Evolutionary conservation across 495 filamentous ascomycete species (phyloP).

Genomic region (Rusavskia elegans): DNA sequence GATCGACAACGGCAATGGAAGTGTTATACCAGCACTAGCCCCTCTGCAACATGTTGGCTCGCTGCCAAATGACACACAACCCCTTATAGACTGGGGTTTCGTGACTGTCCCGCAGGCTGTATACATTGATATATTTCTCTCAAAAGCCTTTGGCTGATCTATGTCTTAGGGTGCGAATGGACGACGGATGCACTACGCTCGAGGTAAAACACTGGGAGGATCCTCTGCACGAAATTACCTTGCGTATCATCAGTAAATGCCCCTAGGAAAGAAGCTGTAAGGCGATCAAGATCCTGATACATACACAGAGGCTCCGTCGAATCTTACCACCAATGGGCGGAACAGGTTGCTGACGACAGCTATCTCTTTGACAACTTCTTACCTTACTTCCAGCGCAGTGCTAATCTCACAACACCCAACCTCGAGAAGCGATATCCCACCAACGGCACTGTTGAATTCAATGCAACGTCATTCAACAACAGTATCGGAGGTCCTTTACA

Average conservation of each 20-base stretch:
- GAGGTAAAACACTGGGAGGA: constrained; percentile 10
- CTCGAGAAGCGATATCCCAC: neutral
- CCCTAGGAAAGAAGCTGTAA: neutral
- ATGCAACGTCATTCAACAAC: constrained; percentile 11
- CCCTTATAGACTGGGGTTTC: neutral
- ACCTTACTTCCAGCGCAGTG: constrained; percentile 25
- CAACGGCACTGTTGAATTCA: constrained; percentile 22
- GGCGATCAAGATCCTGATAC: constrained; percentile 6
- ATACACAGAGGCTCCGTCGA: constrained; percentile 1
- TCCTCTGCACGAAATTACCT: constrained; percentile 7
- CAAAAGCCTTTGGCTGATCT: too few relatives aligned
- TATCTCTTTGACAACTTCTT: constrained; percentile 25
- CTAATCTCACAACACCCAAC: constrained; percentile 24
- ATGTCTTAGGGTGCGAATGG: neutral
- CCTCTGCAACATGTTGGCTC: neutral
- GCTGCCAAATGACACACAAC: constrained; percentile 8
- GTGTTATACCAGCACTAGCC: constrained; percentile 21
- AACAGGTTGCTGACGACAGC: constrained; percentile 24
- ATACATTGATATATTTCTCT: neutral
- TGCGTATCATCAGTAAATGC: constrained; percentile 4
- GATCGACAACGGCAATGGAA: constrained; percentile 24
- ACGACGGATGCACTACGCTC: constrained; percentile 6
- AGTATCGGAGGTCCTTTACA: constrained; percentile 21
- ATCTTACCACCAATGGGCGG: constrained; percentile 27
- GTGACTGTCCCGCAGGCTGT: neutral